These are phyloP conservation scores for Suillus alpinus DNA, from an alignment of 768 basidiomycete species.

Conservation along the genomic window DNA sequence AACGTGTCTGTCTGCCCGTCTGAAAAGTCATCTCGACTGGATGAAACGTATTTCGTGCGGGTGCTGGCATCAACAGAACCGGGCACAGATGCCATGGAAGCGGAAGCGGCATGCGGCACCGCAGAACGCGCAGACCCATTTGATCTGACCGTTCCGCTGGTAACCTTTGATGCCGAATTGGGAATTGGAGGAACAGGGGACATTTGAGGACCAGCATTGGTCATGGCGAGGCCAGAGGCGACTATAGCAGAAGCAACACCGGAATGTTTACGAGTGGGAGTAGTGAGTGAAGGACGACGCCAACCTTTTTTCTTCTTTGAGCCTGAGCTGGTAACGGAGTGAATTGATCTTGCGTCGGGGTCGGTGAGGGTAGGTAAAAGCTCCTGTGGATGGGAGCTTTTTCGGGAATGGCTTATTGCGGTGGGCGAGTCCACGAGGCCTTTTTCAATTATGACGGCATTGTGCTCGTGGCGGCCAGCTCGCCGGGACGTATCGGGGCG, in stretches of 20 bases:
- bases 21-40: conserved; percentile 23
- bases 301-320: conserved; percentile 23
- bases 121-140: conserved; percentile 6
- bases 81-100: conserved; percentile 14
- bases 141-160: conserved; percentile 14
- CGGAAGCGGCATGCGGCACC: conserved; percentile 3
- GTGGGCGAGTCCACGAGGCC: conserved; percentile 24
- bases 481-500: conserved; percentile 11
- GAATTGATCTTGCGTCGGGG: conserved; percentile 25
- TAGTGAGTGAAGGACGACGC: conserved; percentile 12
- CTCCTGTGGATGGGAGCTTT: conserved; percentile 17
- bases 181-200: conserved; percentile 39
- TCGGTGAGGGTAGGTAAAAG: conserved; percentile 14
- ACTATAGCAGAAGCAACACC: conserved; percentile 33
- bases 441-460: not conserved
- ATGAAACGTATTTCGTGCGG: conserved; percentile 19
- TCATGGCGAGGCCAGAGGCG: conserved; percentile 56
- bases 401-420: conserved; percentile 6
- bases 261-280: conserved; percentile 37
- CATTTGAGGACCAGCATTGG: conserved; percentile 48
- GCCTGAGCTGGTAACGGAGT: conserved; percentile 21
- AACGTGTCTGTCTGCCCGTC: conserved; percentile 23
- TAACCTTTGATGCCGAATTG: conserved; percentile 16
- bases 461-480: conserved; percentile 21
- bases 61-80: conserved; percentile 3